Evolutionary conservation across 106 monocot species (phyloP), one percentile per base, ranked within the genome.

Genomic region (Triglochin maritima): DNA sequence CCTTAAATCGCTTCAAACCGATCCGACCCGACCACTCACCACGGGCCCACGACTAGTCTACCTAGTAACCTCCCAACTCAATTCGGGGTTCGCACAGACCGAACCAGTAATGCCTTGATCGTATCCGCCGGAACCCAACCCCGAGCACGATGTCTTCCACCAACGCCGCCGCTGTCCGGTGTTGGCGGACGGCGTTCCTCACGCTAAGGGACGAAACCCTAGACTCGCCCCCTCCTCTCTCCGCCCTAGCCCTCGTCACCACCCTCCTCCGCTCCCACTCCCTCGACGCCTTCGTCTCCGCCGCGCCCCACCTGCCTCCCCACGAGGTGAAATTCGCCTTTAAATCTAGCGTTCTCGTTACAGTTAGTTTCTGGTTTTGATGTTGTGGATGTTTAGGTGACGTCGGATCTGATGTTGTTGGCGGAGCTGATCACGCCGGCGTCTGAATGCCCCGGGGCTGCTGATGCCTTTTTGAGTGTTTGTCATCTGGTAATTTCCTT

Each of bases 141-240:
- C 9, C 4, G 17, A 41, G 4, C 41, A 16, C 46, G 6, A 62
- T 62, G 62, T 50, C 69, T 46, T 70, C 55, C 5, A 12, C 61
- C 11, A 44, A 60, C 4, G 17, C 50, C 10, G 5, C 67, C 58
- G 9, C 63, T 78, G 70, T 74, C 56, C 76, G 78, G 52, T 62
- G 60, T 41, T 96, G 96, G 96, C 79, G 91, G 67, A 91, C 88
- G 62, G 64, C 84, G 14, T 91, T 96, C 72, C 87, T 96, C 51
- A 88, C 85, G 11, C 81, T 96, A 17, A 76, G 96, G 15, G 96
- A 96, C 77, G 96, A 96, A 79, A 81, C 85, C 69, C 76, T 85
- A 54, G 55, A 63, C 44, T 73, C 80, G 2, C 82, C 84, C 15
- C 61, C 85, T 17, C 83, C 88, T 44, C 7, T 74, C 4, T 42